A percentile compares a stretch with the other conserved stretches of the same genome.
These are phyloP conservation scores for Coniosporium apollinis DNA, from an alignment of 495 filamentous ascomycete genomes.

Conservation along the genomic window DNA sequence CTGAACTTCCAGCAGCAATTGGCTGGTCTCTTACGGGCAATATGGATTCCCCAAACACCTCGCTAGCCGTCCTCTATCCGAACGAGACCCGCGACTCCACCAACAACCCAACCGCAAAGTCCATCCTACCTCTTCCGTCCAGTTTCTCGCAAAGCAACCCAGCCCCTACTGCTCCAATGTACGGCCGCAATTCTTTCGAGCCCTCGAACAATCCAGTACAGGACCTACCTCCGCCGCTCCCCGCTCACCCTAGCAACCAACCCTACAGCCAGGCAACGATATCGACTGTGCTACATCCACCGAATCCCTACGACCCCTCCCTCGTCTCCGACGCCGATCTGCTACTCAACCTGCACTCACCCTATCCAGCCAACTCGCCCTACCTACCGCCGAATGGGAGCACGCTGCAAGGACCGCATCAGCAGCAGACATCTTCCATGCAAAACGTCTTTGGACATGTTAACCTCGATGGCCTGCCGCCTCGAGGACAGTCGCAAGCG, in stretches of 20 bases:
- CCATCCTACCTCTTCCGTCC: slow-evolving; percentile 7
- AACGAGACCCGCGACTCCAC: slow-evolving; percentile 19
- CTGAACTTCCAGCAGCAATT: no score
- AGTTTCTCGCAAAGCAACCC: slow-evolving; percentile 7
- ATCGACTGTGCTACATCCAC: slow-evolving; percentile 9
- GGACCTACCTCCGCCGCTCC: no score
- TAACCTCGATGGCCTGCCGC: background rate
- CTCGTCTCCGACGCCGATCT: slow-evolving; percentile 16
- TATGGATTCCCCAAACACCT: slow-evolving; percentile 65
- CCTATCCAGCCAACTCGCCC: slow-evolving; percentile 4
- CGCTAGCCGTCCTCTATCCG: slow-evolving; percentile 57
- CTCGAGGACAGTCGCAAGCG: background rate
- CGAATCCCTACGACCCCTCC: slow-evolving; percentile 8
- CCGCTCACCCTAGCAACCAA: background rate
- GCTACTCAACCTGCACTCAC: slow-evolving; percentile 16
- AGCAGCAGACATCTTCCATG: no score
- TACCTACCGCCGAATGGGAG: background rate
- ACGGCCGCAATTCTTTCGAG: slow-evolving; percentile 8
- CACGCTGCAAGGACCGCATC: no score
- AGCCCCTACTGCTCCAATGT: slow-evolving; percentile 9
- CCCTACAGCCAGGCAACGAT: background rate
- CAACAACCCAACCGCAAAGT: slow-evolving; percentile 12
- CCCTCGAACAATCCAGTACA: no score
- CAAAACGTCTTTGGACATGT: background rate
- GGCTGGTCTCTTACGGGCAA: slow-evolving; percentile 68